These are phyloP conservation scores for Penicillium sclerotiorum DNA, from an alignment of 2,329 filamentous ascomycete species.

Conservation along the genomic window DNA sequence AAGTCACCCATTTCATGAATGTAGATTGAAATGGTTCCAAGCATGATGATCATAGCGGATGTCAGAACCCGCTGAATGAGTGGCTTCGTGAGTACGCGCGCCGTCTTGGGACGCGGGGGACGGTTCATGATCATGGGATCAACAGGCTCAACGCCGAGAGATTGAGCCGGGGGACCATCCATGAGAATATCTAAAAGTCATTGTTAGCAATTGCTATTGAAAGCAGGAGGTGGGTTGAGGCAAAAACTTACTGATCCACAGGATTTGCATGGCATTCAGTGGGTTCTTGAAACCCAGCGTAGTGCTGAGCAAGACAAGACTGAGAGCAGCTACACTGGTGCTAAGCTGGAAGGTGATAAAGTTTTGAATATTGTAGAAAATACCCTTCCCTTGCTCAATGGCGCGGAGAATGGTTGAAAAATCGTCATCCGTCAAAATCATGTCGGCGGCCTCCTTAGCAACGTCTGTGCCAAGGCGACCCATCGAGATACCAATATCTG, in stretches of 20 bases:
- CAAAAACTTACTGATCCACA: conserved; percentile 88
- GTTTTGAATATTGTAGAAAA: conserved; percentile 99
- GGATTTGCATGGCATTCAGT: conserved; percentile 98
- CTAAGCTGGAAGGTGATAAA: conserved; percentile 98
- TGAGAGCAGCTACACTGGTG: conserved; percentile 90
- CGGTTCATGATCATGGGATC: conserved; percentile 92
- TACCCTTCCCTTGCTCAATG: conserved; percentile 98
- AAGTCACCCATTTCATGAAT: conserved; percentile 85
- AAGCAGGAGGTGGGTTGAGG: neutral
- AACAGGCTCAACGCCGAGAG: conserved; percentile 90
- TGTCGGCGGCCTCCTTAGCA: conserved; percentile 90
- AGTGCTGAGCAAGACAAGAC: conserved; percentile 88
- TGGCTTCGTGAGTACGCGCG: conserved; percentile 83
- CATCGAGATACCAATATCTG: conserved; percentile 98
- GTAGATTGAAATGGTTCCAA: conserved; percentile 89
- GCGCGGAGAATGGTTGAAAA: conserved; percentile 89
- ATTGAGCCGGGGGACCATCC: conserved; percentile 97
- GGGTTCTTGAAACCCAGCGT: conserved; percentile 92
- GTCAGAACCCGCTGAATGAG: conserved; percentile 84
- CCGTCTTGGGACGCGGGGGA: conserved; percentile 81
- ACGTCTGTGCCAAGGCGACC: conserved; percentile 93
- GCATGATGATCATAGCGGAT: conserved; percentile 85
- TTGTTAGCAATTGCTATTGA: no score
- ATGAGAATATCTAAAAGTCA: conserved; percentile 93
- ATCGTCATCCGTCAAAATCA: conserved; percentile 86